phyloP scores from a whole-genome alignment of 495 filamentous ascomycete genomes.

The Halenospora varia region DNA sequence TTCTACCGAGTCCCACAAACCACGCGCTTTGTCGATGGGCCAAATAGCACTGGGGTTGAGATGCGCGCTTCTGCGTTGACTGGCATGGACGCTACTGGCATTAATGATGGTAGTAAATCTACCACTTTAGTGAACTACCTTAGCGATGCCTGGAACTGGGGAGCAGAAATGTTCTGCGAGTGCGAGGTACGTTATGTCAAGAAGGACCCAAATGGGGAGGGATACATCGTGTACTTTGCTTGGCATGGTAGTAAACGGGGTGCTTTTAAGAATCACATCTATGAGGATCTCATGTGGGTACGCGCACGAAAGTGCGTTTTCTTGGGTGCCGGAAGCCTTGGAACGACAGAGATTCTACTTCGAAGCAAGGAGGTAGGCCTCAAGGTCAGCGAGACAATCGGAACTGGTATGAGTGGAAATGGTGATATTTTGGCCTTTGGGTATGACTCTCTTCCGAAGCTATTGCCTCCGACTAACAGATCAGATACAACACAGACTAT shows the following conservation, averaged over 20 bases:
- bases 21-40: slow-evolving; percentile 54
- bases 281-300: slow-evolving; percentile 66
- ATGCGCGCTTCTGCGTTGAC: slow-evolving; percentile 57
- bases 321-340: slow-evolving; percentile 56
- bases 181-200: slow-evolving; percentile 66
- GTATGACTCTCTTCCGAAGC: slow-evolving; percentile 55
- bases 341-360: slow-evolving; percentile 65
- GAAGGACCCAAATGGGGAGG: slow-evolving; percentile 37
- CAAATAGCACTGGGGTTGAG: slow-evolving; percentile 57
- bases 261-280: slow-evolving; percentile 50
- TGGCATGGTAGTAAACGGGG: slow-evolving; percentile 60
- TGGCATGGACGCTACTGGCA: slow-evolving; percentile 57
- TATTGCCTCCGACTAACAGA: slow-evolving; percentile 40
- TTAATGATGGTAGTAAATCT: slow-evolving; percentile 67
- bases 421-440: slow-evolving; percentile 64
- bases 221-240: slow-evolving; percentile 61
- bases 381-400: slow-evolving; percentile 52
- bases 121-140: slow-evolving; percentile 63
- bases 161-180: slow-evolving; percentile 68
- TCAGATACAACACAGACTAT: too few relatives aligned
- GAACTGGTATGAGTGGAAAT: slow-evolving; percentile 63
- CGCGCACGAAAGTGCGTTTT: slow-evolving; percentile 57
- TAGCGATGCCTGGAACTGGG: slow-evolving; percentile 71
- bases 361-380: slow-evolving; percentile 57
- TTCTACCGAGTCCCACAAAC: slow-evolving; percentile 57